Evolutionary conservation across 345 rosid genomes (phyloP), one percentile per base, ranked within the genome.

Genomic region (Eucalyptus victrix): DNA sequence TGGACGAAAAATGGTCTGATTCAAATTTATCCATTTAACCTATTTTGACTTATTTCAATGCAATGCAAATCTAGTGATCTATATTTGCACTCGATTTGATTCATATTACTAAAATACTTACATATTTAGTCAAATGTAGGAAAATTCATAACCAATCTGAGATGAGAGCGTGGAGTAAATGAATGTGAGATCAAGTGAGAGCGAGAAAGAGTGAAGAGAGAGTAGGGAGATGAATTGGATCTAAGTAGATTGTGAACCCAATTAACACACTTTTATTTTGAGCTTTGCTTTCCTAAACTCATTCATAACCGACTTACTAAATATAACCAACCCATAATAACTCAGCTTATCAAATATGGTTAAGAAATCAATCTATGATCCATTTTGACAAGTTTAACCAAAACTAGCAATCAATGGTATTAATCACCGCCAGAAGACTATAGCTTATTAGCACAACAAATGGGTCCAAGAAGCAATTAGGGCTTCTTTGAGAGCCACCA

Each of bases 61-160:
- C 3, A 23, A 56, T 56, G 28, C 30, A 56, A 56, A 56, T 56
- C 30, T 56, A 56, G 62, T 56, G 30, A 56, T 30, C 30, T 56
- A 56, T 56, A 56, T 24, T 1, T 12, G 1, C 24, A 56, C 12
- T 24, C 13, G 1, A 56, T 2, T 1, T 24, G 1, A 56, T 1
- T 56, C 62, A 23, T 23, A 56, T 56, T 24, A 13, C 12, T 56
- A 24, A 56, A 54, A 9, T 23, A 54, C 6, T 54, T 54, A 54
- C 26, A 54, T 54, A 54, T 54, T 54, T 23, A 54, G 3, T 54
- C 28, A 54, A 54, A 21, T 54, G 60, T 54, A 54, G 60, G 60
- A 54, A 54, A 54, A 54, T 54, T 54, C 12, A 54, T 23, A 54
- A 54, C 2, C 60, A 54, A 54, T 2, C 0, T 56, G 3, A 56